Evolutionary conservation across 495 filamentous ascomycete genomes (phyloP).

Genomic region (Penicillium longicatenatum): DNA sequence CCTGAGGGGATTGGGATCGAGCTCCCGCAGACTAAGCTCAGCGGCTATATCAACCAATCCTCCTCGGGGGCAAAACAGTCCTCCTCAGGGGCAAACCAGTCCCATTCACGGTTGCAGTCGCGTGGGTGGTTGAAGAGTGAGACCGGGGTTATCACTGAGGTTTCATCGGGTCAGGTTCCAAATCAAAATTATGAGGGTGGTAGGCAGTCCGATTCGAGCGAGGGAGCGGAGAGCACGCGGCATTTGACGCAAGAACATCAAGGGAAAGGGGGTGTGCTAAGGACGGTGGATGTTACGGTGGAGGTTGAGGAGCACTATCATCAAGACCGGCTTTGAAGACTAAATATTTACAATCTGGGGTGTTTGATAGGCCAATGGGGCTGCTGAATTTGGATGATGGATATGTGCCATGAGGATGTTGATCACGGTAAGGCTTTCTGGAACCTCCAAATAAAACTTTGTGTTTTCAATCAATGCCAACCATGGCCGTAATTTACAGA

Average conservation of each 20-base stretch:
- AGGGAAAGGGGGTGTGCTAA: neutral
- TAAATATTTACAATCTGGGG: too few species aligned
- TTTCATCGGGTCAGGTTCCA: neutral
- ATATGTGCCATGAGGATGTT: too few species aligned
- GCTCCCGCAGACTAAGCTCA: conserved; percentile 18
- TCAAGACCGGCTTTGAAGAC: neutral
- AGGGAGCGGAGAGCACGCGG: neutral
- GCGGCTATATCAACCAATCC: conserved; percentile 17
- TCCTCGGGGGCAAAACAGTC: neutral
- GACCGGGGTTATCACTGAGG: neutral
- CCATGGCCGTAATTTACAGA: too few species aligned
- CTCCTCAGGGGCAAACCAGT: neutral
- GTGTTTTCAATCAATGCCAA: too few species aligned
- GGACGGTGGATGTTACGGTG: neutral
- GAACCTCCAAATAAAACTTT: too few species aligned
- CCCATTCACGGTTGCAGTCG: neutral
- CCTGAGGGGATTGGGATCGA: conserved; percentile 22
- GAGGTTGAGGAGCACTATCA: neutral
- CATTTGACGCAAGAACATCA: neutral
- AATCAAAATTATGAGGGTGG: neutral
- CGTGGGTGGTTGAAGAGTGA: neutral
- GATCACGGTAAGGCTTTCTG: too few species aligned
- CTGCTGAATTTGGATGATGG: too few species aligned
- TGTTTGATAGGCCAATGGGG: too few species aligned
- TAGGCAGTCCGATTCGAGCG: neutral